Base-by-base conservation (phyloP, 108 stramenopile genomes). In the Stephanodiscus triporus region DNA sequence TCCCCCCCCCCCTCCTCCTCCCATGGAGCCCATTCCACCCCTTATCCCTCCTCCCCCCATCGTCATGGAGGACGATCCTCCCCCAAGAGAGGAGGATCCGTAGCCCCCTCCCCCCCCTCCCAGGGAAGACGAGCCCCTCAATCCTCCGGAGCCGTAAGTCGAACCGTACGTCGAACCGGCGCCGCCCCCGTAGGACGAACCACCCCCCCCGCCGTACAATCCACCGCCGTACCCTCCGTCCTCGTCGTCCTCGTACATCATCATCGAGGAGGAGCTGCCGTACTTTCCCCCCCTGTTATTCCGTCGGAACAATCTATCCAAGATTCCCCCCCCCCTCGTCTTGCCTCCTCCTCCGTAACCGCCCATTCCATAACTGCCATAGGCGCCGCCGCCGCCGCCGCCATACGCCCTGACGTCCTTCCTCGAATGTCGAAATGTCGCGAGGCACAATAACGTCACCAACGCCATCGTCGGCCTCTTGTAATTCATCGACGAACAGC, bases 361-460 rank as follows among this genome's bases (percentile, higher is more conserved):
- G 40, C 47, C 27, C 59, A 0, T 61, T 47, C 48, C 48, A 9
- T 71, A 69, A 10, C 68, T 56, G 23, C 53, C 51, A 5, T 34
- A 34, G 11, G 11, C 54, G 13, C 58, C 34, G 13, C 37, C 13
- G 32, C 37, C 48, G 32, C 50, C 49, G 49, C 72, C 72, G 34
- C 71, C 58, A 9, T 40, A 40, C 24, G 62, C 70, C 19, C 43
- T 51, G 27, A 84, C 72, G 30, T 76, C 63, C 49, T n/a, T 54
- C 42, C 66, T 55, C 13, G 84, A 76, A 49, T 54, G 62, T 14
- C 76, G 56, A 27, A 81, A 23, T 0, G 84, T 84, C 29, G 66
- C 34, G 57, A n/a, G n/a, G n/a, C n/a, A n/a, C n/a, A n/a, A n/a
- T n/a, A n/a, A n/a, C n/a, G n/a, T n/a, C n/a, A n/a, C n/a, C n/a